These are phyloP conservation scores for Termitomyces sp. DNA, from an alignment of 768 basidiomycete genomes.

Conservation along the genomic window DNA sequence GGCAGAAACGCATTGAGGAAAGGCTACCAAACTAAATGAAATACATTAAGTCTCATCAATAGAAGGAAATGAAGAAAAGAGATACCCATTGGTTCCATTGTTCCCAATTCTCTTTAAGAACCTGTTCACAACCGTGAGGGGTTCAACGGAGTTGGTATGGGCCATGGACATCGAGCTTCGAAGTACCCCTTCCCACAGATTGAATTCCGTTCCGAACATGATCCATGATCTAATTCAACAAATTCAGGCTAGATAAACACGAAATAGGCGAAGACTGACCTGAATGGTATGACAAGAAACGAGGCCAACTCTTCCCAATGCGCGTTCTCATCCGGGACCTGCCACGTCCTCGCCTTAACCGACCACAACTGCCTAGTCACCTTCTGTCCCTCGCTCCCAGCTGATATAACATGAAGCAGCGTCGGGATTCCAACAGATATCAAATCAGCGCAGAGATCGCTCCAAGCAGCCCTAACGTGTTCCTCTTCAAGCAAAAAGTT, in stretches of 20 bases:
- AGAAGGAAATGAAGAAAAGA: background rate
- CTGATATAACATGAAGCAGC: conserved; percentile 28
- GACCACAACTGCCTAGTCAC: conserved; percentile 44
- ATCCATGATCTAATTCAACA: conserved; percentile 34
- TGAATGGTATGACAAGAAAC: conserved; percentile 42
- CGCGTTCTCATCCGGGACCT: conserved; percentile 16
- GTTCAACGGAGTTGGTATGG: conserved; percentile 6
- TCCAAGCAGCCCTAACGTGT: conserved; percentile 38
- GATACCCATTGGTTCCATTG: conserved; percentile 10
- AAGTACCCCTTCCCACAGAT: conserved; percentile 36
- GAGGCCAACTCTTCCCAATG: conserved; percentile 36
- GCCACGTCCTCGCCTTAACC: conserved; percentile 30
- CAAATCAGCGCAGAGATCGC: conserved; percentile 40
- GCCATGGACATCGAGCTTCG: conserved; percentile 23
- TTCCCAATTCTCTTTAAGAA: conserved; percentile 22
- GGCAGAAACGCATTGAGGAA: conserved; percentile 16
- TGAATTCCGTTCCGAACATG: conserved; percentile 34
- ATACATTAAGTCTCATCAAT: background rate
- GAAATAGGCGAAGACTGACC: conserved; percentile 25
- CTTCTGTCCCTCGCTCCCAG: conserved; percentile 24
- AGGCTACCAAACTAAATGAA: conserved; percentile 16
- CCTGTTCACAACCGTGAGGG: conserved; percentile 19
- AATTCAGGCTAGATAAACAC: background rate
- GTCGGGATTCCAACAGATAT: conserved; percentile 35
- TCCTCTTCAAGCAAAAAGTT: conserved; percentile 34